Base-by-base conservation (phyloP, 306 rosid genomes). In the Trifolium repens region DNA sequence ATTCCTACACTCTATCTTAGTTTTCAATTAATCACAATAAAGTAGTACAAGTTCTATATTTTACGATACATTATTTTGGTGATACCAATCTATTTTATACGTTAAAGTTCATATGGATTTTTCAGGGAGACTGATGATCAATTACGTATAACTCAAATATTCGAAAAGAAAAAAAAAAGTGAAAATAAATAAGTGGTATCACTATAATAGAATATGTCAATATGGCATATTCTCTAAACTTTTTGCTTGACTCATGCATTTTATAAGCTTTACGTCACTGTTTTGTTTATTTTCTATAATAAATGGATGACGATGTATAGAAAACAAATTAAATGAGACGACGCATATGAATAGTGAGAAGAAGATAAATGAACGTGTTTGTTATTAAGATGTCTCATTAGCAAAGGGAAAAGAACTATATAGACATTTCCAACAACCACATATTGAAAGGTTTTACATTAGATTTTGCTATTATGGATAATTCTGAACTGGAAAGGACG, bases 381-480 rank as follows among this genome's bases (percentile, higher is more conserved):
- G 40, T 72, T 19, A 19, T 2, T 40, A 60, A 13, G 32, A 26
- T 15, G 65, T 35, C n/a, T 47, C 62, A 5, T 47, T 58, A 44
- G 32, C 22, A 60, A 60, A 47, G 34, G 67, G 24, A 47, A 76
- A 70, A 24, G 1, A 78, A 10, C 44, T 35, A 49, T 3, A 50
- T 26, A 42, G 24, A 22, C 24, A 22, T 22, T 22, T 22, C 24
- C 52, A 63, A 55, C 24, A 26, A 42, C 58, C 61, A 44, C 73
- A 7, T 39, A 8, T 8, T 39, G 42, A 39, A 1, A 1, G 2
- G 7, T 39, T 39, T 39, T 6, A 7, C 1, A 39, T 39, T 7
- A 32, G 6, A 32, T 32, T 32, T 32, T 32, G 6, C 35, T 32
- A 39, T 39, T 39, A 8, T 39, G 8, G 42, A 37, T 6, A 1